Evolutionary conservation across 2,329 filamentous ascomycete genomes (phyloP), one percentile per base, ranked within the genome.

Genomic region (Verticillium isaacii): DNA sequence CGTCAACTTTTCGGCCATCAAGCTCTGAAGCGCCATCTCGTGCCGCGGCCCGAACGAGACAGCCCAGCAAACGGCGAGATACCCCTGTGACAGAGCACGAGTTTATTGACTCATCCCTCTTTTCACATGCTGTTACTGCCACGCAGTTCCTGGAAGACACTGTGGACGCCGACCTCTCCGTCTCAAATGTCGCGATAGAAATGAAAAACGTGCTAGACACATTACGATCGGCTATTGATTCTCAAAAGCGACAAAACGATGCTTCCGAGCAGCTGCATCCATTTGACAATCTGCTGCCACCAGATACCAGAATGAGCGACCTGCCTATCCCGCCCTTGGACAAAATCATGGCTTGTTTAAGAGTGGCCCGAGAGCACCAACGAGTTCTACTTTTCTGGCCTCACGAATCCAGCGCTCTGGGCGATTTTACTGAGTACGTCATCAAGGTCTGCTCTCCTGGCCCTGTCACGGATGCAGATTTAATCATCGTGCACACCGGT

Each of bases 51-150:
- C 9, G 2, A 11, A 36, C 9, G 9, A 36, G 14, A 3, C 34
- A 11, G 34, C 34, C 14, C 34, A 14, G 34, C 9, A 36, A 36
- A 14, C 34, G 34, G 34, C 34, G 34, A 11, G 34, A 36, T 11
- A 2, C 34, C 14, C 34, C 34, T 14, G 14, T 36, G 7, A 45
- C 60, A 5, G 55, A 64, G 32, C 29, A 60, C 29, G 63, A 67
- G 25, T 64, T 64, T 9, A 65, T 68, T 36, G 66, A 69, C 39
- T 66, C 61, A 0, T 66, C 65, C 1, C 59, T 67, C 0, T 65
- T 65, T 15, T 61, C 68, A 1, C 68, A 69, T 12, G 65, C 68
- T 2, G 63, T 67, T 2, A 68, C 66, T 9, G 69, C 69, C 1
- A 66, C 63, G 9, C 62, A 29, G 25, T 69, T 70, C 36, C 62